Conservation (phyloP, 2,329 filamentous ascomycete species). For the Arthrobotrys iridis region DNA sequence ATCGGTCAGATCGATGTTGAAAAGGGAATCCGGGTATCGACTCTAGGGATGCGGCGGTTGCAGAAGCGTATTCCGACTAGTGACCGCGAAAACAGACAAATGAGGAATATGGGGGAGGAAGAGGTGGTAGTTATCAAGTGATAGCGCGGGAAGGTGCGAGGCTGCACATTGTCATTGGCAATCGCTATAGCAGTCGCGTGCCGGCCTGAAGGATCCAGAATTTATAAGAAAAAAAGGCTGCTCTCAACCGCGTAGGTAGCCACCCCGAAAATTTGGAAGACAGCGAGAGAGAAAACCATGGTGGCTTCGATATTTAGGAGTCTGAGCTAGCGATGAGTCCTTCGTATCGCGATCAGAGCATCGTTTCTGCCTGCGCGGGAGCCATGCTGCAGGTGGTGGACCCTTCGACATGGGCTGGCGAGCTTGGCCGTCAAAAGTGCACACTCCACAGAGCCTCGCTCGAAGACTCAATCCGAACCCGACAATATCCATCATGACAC, state of each 20-base stretch:
- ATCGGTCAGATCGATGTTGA: neutral
- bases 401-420: conserved; percentile 16
- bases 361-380: conserved; percentile 31
- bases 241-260: conserved; percentile 6
- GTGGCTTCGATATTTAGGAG: neutral
- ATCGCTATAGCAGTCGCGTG: conserved; percentile 16
- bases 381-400: conserved; percentile 24
- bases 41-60: conserved; percentile 1
- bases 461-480: neutral
- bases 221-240: neutral
- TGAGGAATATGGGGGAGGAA: neutral
- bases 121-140: conserved; percentile 26
- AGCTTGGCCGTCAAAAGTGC: conserved; percentile 45
- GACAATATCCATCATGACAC: neutral
- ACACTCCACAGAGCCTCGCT: conserved; percentile 18
- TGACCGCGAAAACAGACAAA: neutral
- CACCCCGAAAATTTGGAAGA: conserved; percentile 32
- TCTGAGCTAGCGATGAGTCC: conserved; percentile 19
- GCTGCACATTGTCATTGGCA: conserved; percentile 11
- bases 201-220: conserved; percentile 39
- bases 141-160: conserved; percentile 12
- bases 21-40: neutral
- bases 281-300: neutral
- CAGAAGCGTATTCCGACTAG: conserved; percentile 12
- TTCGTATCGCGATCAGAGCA: neutral